phyloP scores from a whole-genome alignment of 305 asterid genomes.

The Plantago lanceolata region DNA sequence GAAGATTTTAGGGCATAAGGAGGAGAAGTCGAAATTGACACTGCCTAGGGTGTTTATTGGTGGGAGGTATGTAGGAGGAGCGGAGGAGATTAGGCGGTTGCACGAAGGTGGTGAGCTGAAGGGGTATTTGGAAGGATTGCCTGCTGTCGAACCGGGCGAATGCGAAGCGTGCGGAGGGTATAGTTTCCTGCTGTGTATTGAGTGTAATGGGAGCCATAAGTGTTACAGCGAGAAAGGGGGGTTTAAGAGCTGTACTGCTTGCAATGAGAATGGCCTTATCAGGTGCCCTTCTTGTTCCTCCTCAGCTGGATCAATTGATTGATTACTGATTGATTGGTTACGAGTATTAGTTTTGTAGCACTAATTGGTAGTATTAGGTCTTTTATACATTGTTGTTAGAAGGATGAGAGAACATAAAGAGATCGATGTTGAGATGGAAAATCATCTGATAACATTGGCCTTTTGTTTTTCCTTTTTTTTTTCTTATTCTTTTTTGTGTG shows the following conservation, averaged over 20 bases:
- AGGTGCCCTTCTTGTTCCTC: conserved; percentile 92
- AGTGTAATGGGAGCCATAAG: conserved; percentile 79
- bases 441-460: not conserved
- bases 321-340: not conserved
- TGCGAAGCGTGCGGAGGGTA: conserved; percentile 77
- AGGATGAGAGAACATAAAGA: not conserved
- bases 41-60: conserved; percentile 83
- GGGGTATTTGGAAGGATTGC: conserved; percentile 52
- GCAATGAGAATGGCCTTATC: conserved; percentile 90
- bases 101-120: conserved; percentile 89
- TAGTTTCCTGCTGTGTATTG: conserved; percentile 61
- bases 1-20: conserved; percentile 43
- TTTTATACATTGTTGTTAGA: not conserved
- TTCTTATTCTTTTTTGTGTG: too few relatives aligned
- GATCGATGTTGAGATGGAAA: conserved; percentile 5
- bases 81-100: conserved; percentile 71
- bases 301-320: conserved; percentile 12
- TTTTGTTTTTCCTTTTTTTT: not conserved
- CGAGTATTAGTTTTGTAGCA: conserved; percentile 1
- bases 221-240: conserved; percentile 67
- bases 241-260: conserved; percentile 65
- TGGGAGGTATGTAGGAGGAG: conserved; percentile 90
- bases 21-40: conserved; percentile 41
- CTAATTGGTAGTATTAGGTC: conserved; percentile 3
- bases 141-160: conserved; percentile 44